A percentile compares a stretch with the other conserved stretches of the same genome.
Conservation (phyloP, 2,329 filamentous ascomycete genomes). For the Cylindrodendrum hubeiense region DNA sequence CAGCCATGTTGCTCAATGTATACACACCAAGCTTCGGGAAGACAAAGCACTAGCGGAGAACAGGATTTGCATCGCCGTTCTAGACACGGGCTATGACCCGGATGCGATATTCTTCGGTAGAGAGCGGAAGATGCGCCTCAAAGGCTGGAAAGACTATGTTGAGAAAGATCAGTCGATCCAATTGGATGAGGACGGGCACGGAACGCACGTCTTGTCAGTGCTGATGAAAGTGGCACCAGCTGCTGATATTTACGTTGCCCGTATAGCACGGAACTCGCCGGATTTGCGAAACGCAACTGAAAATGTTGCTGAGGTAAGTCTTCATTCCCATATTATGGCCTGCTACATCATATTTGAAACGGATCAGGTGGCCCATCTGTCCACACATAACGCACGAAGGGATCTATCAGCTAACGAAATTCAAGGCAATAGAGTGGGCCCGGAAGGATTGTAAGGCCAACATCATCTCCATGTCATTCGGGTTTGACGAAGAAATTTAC, state of each 20-base stretch:
- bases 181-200: constrained; percentile 8
- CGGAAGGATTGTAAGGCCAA: constrained; percentile 7
- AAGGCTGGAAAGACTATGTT: constrained; percentile 4
- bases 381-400: too few species aligned
- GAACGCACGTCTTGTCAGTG: constrained; percentile 17
- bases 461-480: constrained; percentile 13
- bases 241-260: constrained; percentile 15
- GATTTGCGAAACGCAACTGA: constrained; percentile 1
- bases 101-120: constrained; percentile 1
- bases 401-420: background rate
- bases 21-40: background rate
- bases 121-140: background rate
- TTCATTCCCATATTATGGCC: background rate
- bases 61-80: constrained; percentile 9
- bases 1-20: background rate
- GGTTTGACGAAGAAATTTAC: constrained; percentile 1
- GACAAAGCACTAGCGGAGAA: background rate
- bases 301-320: constrained; percentile 13
- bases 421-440: constrained; percentile 14
- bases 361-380: too few species aligned
- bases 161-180: background rate
- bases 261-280: background rate
- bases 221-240: constrained; percentile 15
- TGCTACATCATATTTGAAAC: background rate
- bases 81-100: constrained; percentile 17